phyloP scores from a whole-genome alignment of 2,329 filamentous ascomycete species.

The Cercospora nicotianae region DNA sequence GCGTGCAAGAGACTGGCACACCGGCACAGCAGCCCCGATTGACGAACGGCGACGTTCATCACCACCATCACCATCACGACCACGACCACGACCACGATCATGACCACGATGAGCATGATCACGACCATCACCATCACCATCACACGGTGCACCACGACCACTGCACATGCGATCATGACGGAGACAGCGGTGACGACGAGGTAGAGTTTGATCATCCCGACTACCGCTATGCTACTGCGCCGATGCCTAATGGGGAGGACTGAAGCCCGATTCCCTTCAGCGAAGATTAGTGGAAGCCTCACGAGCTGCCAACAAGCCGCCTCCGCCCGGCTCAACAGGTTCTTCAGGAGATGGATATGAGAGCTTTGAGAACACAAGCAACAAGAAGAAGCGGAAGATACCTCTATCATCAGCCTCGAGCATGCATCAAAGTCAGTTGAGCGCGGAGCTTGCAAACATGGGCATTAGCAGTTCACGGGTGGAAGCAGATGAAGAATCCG shows the following conservation, averaged over 20 bases:
- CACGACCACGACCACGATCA: constrained; percentile 41
- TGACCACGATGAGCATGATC: constrained; percentile 50
- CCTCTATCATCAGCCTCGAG: constrained; percentile 76
- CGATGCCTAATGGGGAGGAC: constrained; percentile 31
- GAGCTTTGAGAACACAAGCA: constrained; percentile 96
- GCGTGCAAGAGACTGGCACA: constrained; percentile 27
- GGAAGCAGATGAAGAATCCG: constrained; percentile 41
- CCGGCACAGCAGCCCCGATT: constrained; percentile 27
- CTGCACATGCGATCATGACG: constrained; percentile 52
- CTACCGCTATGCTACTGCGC: constrained; percentile 44
- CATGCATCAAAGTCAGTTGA: constrained; percentile 59
- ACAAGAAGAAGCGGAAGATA: constrained; percentile 99
- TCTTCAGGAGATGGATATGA: constrained; percentile 88
- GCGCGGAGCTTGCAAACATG: constrained; percentile 65
- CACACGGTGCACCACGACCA: constrained; percentile 33
- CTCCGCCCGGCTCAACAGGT: constrained; percentile 56
- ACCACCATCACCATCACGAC: constrained; percentile 36
- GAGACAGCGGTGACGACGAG: constrained; percentile 64
- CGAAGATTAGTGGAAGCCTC: constrained; percentile 40
- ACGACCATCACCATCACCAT: constrained; percentile 21
- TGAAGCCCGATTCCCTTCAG: constrained; percentile 38
- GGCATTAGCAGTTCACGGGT: constrained; percentile 53
- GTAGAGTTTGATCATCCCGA: constrained; percentile 44
- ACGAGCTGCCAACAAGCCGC: constrained; percentile 34
- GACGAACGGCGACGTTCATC: constrained; percentile 29